A percentile compares a stretch with the other conserved stretches of the same genome.
Evolutionary conservation across 257 asterid species (phyloP).

Genomic region (Solanum pinnatisectum): DNA sequence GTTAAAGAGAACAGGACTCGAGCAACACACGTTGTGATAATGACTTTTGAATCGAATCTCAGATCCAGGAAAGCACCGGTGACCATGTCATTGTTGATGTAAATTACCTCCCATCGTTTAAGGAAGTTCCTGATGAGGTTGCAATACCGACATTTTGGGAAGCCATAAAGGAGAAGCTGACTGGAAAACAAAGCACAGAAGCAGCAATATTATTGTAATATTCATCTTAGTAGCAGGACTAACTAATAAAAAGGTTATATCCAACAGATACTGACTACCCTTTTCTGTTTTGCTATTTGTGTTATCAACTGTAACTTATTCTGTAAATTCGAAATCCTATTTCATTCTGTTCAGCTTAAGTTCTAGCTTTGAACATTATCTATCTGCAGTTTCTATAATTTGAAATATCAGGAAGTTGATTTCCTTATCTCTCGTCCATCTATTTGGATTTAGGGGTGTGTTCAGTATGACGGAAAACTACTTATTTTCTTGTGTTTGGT

Average conservation of each 20-base stretch:
- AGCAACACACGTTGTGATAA: background rate
- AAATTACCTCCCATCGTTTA: conserved; percentile 93
- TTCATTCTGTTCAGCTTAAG: background rate
- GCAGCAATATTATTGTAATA: background rate
- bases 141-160: conserved; percentile 95
- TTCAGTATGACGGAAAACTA: background rate
- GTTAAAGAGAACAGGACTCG: background rate
- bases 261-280: background rate
- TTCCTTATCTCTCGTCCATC: background rate
- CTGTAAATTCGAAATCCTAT: background rate
- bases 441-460: background rate
- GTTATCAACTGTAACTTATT: background rate
- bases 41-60: conserved; percentile 4
- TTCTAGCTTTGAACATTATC: background rate
- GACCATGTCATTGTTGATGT: conserved; percentile 95
- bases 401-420: background rate
- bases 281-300: background rate
- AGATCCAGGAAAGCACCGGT: conserved; percentile 84
- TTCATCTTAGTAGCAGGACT: background rate
- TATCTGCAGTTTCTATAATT: background rate
- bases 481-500: background rate
- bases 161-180: conserved; percentile 56
- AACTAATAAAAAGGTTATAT: background rate
- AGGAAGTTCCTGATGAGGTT: conserved; percentile 82
- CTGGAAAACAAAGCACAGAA: background rate